Conservation (phyloP, 2,329 filamentous ascomycete genomes). For the Mycogone perniciosa region DNA sequence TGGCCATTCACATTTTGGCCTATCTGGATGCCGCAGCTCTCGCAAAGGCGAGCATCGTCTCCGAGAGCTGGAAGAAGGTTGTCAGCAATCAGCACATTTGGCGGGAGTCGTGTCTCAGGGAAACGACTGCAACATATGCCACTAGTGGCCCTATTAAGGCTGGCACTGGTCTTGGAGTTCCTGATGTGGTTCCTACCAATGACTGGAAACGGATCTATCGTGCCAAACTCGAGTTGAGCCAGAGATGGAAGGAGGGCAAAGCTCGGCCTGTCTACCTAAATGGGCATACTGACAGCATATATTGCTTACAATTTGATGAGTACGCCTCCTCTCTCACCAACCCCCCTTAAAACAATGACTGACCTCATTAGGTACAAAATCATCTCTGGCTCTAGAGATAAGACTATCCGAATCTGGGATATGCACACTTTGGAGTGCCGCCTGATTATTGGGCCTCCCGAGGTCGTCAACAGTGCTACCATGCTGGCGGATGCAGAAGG, state of each 20-base stretch:
- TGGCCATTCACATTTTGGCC: conserved; percentile 53
- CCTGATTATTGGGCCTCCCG: conserved; percentile 76
- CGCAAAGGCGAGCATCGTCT: conserved; percentile 44
- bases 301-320: conserved; percentile 98
- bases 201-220: conserved; percentile 85
- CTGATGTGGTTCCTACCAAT: conserved; percentile 51
- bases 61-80: conserved; percentile 41
- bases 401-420: conserved; percentile 94
- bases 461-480: conserved; percentile 48
- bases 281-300: conserved; percentile 92
- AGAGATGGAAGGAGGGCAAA: conserved; percentile 71
- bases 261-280: conserved; percentile 83
- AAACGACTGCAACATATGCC: conserved; percentile 55
- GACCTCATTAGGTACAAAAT: conserved; percentile 65
- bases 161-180: conserved; percentile 52
- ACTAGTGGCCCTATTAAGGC: conserved; percentile 47
- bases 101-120: conserved; percentile 56
- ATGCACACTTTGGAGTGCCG: conserved; percentile 80
- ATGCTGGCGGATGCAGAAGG: conserved; percentile 48
- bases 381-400: conserved; percentile 91
- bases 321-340: conserved; percentile 36
- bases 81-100: conserved; percentile 53
- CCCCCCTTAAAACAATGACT: neutral
- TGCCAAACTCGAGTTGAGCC: conserved; percentile 67
- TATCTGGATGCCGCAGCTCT: conserved; percentile 50